A percentile compares a stretch with the other conserved stretches of the same genome.
These are phyloP conservation scores for Onygenales sp. DNA, from an alignment of 2,329 filamentous ascomycete genomes.

Conservation along the genomic window DNA sequence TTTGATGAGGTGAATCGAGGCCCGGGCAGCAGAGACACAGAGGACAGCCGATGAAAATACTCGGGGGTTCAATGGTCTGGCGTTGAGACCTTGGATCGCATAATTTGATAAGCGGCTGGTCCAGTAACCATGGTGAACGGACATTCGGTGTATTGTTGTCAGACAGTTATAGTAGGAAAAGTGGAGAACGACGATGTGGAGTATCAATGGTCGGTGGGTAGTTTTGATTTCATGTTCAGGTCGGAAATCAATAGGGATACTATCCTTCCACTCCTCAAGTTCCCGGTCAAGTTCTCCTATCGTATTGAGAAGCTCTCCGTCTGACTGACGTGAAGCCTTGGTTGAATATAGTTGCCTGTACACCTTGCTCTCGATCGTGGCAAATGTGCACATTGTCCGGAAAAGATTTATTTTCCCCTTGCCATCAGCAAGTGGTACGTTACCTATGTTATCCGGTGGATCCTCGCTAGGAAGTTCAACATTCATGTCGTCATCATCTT, in stretches of 20 bases:
- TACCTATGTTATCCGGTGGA: slow-evolving; percentile 84
- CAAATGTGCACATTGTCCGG: slow-evolving; percentile 82
- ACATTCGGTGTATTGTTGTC: slow-evolving; percentile 97
- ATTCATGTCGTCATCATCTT: slow-evolving; percentile 82
- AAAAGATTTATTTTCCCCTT: slow-evolving; percentile 94
- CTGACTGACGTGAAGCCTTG: slow-evolving; percentile 80
- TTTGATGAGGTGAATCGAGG: slow-evolving; percentile 86
- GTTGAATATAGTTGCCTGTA: slow-evolving; percentile 91
- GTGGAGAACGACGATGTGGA: slow-evolving; percentile 89
- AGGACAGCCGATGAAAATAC: slow-evolving; percentile 90
- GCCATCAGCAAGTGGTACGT: slow-evolving; percentile 80
- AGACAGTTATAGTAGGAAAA: slow-evolving; percentile 97
- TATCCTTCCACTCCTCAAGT: slow-evolving; percentile 92
- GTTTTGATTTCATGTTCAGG: slow-evolving; percentile 94
- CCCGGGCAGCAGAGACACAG: slow-evolving; percentile 84
- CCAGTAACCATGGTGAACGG: slow-evolving; percentile 96
- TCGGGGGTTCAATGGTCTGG: slow-evolving; percentile 79
- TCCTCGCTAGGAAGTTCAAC: slow-evolving; percentile 89
- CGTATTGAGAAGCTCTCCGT: slow-evolving; percentile 86
- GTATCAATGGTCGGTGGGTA: slow-evolving; percentile 81
- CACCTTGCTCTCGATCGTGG: slow-evolving; percentile 84
- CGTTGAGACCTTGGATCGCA: slow-evolving; percentile 87
- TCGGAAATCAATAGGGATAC: slow-evolving; percentile 90
- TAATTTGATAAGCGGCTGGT: slow-evolving; percentile 90
- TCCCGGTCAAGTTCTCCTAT: slow-evolving; percentile 89